These are phyloP conservation scores for Penicillium sclerotigenum DNA, from an alignment of 2,329 filamentous ascomycete species.

Conservation along the genomic window DNA sequence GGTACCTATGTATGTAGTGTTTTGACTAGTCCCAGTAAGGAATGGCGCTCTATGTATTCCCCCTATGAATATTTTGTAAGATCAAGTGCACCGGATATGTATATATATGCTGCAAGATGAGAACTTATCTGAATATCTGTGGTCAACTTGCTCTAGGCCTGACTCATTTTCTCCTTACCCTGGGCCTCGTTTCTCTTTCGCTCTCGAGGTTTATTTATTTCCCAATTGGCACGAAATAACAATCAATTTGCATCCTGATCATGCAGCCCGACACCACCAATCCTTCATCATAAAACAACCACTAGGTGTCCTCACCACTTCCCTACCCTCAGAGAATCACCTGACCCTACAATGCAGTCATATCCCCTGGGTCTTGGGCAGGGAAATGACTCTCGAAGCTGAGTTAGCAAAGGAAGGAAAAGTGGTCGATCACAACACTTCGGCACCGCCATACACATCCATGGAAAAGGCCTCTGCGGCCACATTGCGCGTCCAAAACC, in stretches of 20 bases:
- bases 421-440: not conserved
- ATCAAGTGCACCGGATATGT: not conserved
- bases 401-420: not conserved
- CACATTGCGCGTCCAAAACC: conserved; percentile 23
- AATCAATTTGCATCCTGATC: conserved; percentile 20
- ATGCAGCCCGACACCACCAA: conserved; percentile 15
- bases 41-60: not conserved
- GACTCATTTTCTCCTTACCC: not conserved
- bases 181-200: conserved; percentile 8
- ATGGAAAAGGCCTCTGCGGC: conserved; percentile 13
- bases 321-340: conserved; percentile 13
- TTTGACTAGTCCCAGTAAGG: not conserved
- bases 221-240: conserved; percentile 3
- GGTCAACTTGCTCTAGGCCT: no score
- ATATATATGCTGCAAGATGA: not conserved
- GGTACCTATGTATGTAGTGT: not conserved
- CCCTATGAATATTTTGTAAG: not conserved
- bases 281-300: conserved; percentile 19
- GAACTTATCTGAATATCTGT: conserved; percentile 17
- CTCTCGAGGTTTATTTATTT: conserved; percentile 13
- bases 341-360: conserved; percentile 21
- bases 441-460: not conserved
- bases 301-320: conserved; percentile 20
- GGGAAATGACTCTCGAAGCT: not conserved
- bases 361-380: conserved; percentile 20